Evolutionary conservation across 2,329 filamentous ascomycete genomes (phyloP).

Genomic region (Aspergillus viridinutans): DNA sequence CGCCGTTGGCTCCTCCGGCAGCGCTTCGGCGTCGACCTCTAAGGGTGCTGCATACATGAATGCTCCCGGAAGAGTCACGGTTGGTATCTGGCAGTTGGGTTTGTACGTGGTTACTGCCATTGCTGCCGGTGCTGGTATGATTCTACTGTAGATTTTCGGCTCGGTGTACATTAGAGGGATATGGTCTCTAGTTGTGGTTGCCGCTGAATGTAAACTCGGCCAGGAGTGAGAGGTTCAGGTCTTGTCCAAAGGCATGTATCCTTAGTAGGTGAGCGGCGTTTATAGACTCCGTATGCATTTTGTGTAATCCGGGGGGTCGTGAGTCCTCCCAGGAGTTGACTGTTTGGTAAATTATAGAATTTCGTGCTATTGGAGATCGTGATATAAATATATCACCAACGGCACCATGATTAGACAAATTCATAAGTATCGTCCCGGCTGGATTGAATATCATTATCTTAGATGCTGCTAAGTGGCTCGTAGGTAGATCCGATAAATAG

Average conservation of each 20-base stretch:
- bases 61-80: slow-evolving; percentile 23
- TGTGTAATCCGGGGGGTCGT: background rate
- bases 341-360: background rate
- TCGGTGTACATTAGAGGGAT: background rate
- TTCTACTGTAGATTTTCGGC: slow-evolving; percentile 35
- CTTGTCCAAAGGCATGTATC: background rate
- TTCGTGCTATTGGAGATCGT: background rate
- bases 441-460: background rate
- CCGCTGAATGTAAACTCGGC: background rate
- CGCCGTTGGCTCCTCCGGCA: slow-evolving; percentile 8
- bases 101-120: slow-evolving; percentile 37
- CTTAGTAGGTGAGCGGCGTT: background rate
- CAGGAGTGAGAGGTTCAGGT: background rate
- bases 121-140: slow-evolving; percentile 40
- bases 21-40: slow-evolving; percentile 15
- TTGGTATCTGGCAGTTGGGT: slow-evolving; percentile 35
- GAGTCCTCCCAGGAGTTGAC: background rate
- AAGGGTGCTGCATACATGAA: slow-evolving; percentile 25
- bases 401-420: background rate
- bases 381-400: background rate
- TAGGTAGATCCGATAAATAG: background rate
- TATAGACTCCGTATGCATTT: background rate
- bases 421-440: background rate
- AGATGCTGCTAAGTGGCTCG: background rate
- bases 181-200: background rate